A percentile compares a stretch with the other conserved stretches of the same genome.
These are phyloP conservation scores for Aspergillus aculeatinus DNA, from an alignment of 2,329 filamentous ascomycete species.

Conservation along the genomic window DNA sequence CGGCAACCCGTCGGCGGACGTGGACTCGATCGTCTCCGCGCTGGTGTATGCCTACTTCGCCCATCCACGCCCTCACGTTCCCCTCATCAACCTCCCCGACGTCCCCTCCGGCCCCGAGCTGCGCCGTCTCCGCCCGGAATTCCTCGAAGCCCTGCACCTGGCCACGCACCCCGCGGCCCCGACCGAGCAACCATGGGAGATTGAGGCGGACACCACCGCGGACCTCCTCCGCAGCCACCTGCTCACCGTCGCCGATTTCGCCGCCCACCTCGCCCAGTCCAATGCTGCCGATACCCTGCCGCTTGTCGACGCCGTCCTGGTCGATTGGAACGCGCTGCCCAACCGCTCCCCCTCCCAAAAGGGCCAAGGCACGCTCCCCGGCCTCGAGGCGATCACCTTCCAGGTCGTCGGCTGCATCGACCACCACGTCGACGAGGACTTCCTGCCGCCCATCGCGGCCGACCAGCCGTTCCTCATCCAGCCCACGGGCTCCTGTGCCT, in stretches of 20 bases:
- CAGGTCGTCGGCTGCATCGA: conserved; percentile 58
- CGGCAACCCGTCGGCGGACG: conserved; percentile 52
- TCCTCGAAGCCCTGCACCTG: conserved; percentile 55
- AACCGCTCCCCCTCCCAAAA: conserved; percentile 46
- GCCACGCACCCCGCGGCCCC: conserved; percentile 34
- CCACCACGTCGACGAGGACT: conserved; percentile 61
- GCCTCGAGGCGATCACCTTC: conserved; percentile 43
- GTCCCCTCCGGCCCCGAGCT: conserved; percentile 49
- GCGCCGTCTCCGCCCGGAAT: conserved; percentile 56
- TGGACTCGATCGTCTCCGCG: conserved; percentile 63
- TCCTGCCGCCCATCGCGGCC: conserved; percentile 45
- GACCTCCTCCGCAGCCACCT: conserved; percentile 34
- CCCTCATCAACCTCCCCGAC: conserved; percentile 58
- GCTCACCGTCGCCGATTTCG: conserved; percentile 43
- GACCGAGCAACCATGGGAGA: conserved; percentile 24
- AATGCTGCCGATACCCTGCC: conserved; percentile 1
- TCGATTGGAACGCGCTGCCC: conserved; percentile 49
- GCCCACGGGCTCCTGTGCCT: conserved; percentile 59
- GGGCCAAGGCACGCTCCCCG: conserved; percentile 48
- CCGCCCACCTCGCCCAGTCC: conserved; percentile 20
- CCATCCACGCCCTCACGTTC: conserved; percentile 51
- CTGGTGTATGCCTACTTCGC: conserved; percentile 61
- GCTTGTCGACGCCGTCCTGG: conserved; percentile 34
- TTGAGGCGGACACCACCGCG: conserved; percentile 25
- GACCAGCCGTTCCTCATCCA: conserved; percentile 53